Percentiles rank a stretch among this genome's conserved stretches.
Conservation (phyloP, 768 basidiomycete species). For the Pulveroboletus frians region DNA sequence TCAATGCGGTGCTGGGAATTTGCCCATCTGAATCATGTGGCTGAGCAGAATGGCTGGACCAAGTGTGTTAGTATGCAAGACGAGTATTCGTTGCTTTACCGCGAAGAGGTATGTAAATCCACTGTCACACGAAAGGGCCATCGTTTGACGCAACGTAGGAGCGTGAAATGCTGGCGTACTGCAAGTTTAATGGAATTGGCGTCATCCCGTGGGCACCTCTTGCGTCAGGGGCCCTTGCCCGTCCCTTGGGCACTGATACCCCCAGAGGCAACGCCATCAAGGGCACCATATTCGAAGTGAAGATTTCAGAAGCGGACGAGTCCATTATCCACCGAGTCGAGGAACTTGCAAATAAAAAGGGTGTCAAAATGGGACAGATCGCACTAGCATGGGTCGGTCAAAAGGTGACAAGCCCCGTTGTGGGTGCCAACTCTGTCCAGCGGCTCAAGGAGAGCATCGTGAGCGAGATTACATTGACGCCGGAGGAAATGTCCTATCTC, state of each 20-base stretch:
- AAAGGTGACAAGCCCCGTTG: slow-evolving; percentile 43
- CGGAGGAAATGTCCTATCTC: slow-evolving; percentile 25
- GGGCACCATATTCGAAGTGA: slow-evolving; percentile 23
- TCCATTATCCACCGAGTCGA: slow-evolving; percentile 38
- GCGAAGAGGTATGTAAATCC: slow-evolving; percentile 38
- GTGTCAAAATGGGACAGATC: slow-evolving; percentile 41
- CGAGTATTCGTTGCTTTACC: slow-evolving; percentile 48
- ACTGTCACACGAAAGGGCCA: not conserved
- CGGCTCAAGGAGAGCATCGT: slow-evolving; percentile 23
- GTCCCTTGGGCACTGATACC: slow-evolving; percentile 30
- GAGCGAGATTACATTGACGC: slow-evolving; percentile 14
- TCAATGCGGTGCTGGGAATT: slow-evolving; percentile 45
- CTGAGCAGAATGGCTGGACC: slow-evolving; percentile 42
- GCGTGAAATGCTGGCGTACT: slow-evolving; percentile 42
- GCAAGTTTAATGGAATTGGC: slow-evolving; percentile 46
- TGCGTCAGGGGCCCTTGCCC: slow-evolving; percentile 34
- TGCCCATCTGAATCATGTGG: slow-evolving; percentile 39
- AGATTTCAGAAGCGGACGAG: slow-evolving; percentile 26
- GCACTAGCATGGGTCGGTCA: slow-evolving; percentile 39
- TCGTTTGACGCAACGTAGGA: slow-evolving; percentile 29
- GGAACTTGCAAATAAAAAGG: slow-evolving; percentile 36
- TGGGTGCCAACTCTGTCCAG: slow-evolving; percentile 35
- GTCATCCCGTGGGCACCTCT: slow-evolving; percentile 50
- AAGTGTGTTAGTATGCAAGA: slow-evolving; percentile 53
- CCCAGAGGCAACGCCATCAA: slow-evolving; percentile 8